phyloP scores from a whole-genome alignment of 345 rosid species.

The Jatropha curcas region DNA sequence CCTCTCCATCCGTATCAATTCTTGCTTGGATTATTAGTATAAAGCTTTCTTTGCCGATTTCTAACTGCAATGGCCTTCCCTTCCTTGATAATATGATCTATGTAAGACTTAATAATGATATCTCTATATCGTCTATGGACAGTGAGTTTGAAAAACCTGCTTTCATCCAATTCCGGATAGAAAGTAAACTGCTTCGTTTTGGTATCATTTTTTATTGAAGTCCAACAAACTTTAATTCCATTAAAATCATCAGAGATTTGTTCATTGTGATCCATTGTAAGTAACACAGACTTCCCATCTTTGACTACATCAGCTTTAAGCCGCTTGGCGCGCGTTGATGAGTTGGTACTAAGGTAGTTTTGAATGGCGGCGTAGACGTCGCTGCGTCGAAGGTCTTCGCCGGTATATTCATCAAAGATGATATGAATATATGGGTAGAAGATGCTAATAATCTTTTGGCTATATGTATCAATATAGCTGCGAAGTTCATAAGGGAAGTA shows the following conservation, averaged over 20 bases:
- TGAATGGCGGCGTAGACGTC: conserved; percentile 2
- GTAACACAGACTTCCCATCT: not conserved
- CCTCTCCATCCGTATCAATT: not conserved
- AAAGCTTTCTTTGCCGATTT: conserved; percentile 1
- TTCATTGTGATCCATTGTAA: conserved; percentile 13
- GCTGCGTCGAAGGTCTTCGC: not conserved
- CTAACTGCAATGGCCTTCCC: not conserved
- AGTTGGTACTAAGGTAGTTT: conserved; percentile 4
- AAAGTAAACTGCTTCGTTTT: not conserved
- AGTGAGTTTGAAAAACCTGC: conserved; percentile 1
- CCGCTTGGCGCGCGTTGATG: not conserved
- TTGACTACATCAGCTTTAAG: conserved; percentile 9
- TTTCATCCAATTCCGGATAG: not conserved
- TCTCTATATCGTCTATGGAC: not conserved
- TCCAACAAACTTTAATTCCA: conserved; percentile 17
- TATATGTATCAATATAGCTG: not conserved
- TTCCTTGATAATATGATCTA: not conserved
- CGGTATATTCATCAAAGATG: not conserved
- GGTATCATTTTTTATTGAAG: not conserved
- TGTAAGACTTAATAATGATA: not conserved
- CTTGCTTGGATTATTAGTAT: not conserved
- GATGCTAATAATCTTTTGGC: not conserved
- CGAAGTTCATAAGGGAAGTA: no score
- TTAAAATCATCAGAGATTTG: not conserved
- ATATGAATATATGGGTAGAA: conserved; percentile 3